A percentile compares a stretch with the other conserved stretches of the same genome.
Conservation (phyloP, 202 grass and related monocot genomes). For the Bolboschoenoplectus hybrid region DNA sequence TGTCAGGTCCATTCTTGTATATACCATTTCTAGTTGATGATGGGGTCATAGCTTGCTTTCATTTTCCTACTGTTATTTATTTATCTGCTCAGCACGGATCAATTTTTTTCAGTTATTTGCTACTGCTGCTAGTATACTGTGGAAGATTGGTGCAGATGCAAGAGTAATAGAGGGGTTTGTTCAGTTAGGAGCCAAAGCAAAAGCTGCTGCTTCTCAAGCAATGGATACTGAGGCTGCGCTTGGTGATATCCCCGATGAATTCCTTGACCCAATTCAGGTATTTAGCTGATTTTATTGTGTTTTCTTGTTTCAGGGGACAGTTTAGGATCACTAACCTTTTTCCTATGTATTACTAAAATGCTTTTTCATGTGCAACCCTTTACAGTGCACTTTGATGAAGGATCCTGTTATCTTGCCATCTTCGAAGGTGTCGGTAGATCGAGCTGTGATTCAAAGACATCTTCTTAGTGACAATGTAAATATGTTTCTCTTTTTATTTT, state of each 20-base stretch:
- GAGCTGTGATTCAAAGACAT: slow-evolving; percentile 87
- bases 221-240: slow-evolving; percentile 85
- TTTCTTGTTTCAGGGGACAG: neutral
- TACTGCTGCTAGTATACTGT: slow-evolving; percentile 71
- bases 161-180: slow-evolving; percentile 77
- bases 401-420: slow-evolving; percentile 95
- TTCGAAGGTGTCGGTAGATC: slow-evolving; percentile 72
- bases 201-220: slow-evolving; percentile 82
- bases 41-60: neutral
- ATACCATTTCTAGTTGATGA: neutral
- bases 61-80: neutral
- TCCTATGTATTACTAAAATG: neutral
- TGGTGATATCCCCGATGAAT: slow-evolving; percentile 97
- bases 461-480: slow-evolving; percentile 85
- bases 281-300: neutral
- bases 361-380: slow-evolving; percentile 23
- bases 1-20: neutral
- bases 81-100: slow-evolving; percentile 27
- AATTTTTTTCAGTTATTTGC: slow-evolving; percentile 72
- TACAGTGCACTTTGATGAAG: slow-evolving; percentile 89
- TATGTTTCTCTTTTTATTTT: neutral
- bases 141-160: slow-evolving; percentile 85
- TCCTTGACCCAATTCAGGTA: slow-evolving; percentile 99
- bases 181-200: slow-evolving; percentile 67
- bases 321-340: neutral